Base-by-base conservation (phyloP, 352 stramenopile genomes). In the Phytophthora kernoviae region DNA sequence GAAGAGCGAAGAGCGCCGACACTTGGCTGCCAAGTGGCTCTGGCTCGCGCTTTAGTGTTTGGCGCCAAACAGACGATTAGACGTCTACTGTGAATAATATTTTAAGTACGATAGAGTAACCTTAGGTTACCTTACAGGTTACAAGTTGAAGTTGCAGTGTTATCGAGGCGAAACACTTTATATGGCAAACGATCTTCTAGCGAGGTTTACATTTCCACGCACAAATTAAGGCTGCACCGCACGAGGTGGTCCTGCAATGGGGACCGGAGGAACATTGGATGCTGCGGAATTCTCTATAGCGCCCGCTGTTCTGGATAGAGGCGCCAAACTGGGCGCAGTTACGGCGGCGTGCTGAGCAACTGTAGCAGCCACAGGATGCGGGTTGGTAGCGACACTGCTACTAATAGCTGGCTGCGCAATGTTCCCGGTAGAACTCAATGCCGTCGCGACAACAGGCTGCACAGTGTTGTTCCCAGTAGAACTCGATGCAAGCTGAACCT, bases 31-130 rank as follows among this genome's bases (percentile, higher is more conserved):
- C 24, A 30, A 30, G 24, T 54, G 33, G 11, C 39, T 22, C 24
- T 5, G 17, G 39, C 37, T 52, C 9, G 24, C 6, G 24, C 42
- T 60, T 33, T 37, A 30, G 33, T 27, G 53, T 56, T 68, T 68
- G 45, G 60, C 54, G 37, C 37, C 24, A 30, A 30, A 30, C 24
- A 3, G 24, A 30, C 24, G 24, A 30, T 30, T 30, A 30, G 6
- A 30, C 24, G 6, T 7, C 6, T 30, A 30, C 24, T 30, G 24
- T 30, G 24, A 6, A 30, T 3, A 30, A 3, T 7, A 30, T 30
- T 7, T 30, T 30, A 30, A 30, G 24, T 30, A 30, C 24, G 24
- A 6, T 7, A 30, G 6, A 30, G 24, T 30, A 30, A 30, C 24
- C 24, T n/a, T n/a, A 6, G 24, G 24, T 41, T 41, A 41, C 24